Evolutionary conservation across 768 basidiomycete species (phyloP), one percentile per base, ranked within the genome.

Genomic region (Calocera viscosa): DNA sequence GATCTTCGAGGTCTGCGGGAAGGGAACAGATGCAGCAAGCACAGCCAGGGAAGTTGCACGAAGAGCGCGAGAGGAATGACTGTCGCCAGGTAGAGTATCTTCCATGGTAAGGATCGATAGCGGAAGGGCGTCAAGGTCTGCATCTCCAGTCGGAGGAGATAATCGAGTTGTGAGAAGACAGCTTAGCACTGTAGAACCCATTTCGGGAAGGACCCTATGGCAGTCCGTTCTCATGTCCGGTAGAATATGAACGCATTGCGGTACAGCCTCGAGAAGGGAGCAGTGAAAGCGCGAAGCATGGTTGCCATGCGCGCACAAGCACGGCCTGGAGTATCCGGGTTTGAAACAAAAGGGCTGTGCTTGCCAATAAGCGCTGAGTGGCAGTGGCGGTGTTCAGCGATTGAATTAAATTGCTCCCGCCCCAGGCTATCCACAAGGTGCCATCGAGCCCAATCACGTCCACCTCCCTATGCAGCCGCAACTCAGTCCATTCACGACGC

Each of bases 401-500:
- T 14, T n/a, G n/a, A n/a, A 24, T 10, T 60, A 19, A 30, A 32
- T 32, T 60, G 53, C 26, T 5, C 26, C 53, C 53, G 53, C 30
- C 22, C 30, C 8, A 26, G 53, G 53, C 53, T 60, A 26, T 60
- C 53, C 53, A 32, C 30, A 28, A 2, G 53, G 53, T 60, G 14
- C 53, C 53, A 28, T 32, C 30, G 19, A 30, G 19, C 14, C 30
- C 16, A 60, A 32, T 32, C 53, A 60, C 22, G 24, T 30, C 30
- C 53, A 11, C 53, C 53, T 60, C 53, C 30, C 19, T 19, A 60
- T 60, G 53, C 53, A 60, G 53, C 53, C 14, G 53, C 53, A 60
- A 32, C 5, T 60, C 53, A 28, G 14, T 60, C 53, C 53, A 28
- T 60, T 16, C 30, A 60, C 53, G 30, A 60, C 53, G 22, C 53